Conservation (phyloP, 352 stramenopile species). For the Globisporangium sylvaticum region DNA sequence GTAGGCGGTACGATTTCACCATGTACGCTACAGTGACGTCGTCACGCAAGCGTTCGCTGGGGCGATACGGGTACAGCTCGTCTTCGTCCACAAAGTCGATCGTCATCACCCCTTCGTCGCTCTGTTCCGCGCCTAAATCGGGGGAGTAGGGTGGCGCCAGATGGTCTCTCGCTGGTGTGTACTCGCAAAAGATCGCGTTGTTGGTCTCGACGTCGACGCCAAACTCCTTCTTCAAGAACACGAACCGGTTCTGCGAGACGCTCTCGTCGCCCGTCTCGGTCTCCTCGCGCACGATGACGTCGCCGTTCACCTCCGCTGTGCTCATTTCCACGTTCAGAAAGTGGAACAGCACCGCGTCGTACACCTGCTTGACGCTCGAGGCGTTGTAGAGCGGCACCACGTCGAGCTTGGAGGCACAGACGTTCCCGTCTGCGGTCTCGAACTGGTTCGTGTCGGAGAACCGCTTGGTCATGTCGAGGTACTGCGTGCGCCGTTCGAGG, state of each 20-base stretch:
- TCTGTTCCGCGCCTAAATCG: background rate
- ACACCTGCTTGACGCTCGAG: constrained; percentile 13
- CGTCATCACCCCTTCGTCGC: constrained; percentile 5
- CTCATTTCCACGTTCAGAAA: constrained; percentile 12
- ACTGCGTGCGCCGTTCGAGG: constrained; percentile 22
- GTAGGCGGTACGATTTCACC: background rate
- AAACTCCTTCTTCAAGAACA: background rate
- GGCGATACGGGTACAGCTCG: constrained; percentile 10
- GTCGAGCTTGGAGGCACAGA: constrained; percentile 25
- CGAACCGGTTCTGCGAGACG: constrained; percentile 11
- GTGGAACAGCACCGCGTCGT: constrained; percentile 8
- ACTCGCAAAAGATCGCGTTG: constrained; percentile 12
- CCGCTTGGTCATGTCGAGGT: constrained; percentile 14
- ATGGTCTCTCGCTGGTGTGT: background rate
- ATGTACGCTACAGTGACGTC: background rate
- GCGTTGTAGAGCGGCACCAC: constrained; percentile 13
- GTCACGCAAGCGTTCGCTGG: constrained; percentile 1
- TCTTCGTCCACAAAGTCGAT: constrained; percentile 14
- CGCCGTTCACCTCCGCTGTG: constrained; percentile 8
- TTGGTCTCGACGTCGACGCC: constrained; percentile 8
- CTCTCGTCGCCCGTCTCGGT: background rate
- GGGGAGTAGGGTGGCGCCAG: background rate
- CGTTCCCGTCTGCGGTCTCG: constrained; percentile 3
- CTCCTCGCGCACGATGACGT: constrained; percentile 16
- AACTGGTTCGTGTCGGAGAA: constrained; percentile 37